A percentile compares a stretch with the other conserved stretches of the same genome.
phyloP scores from a whole-genome alignment of 2,329 filamentous ascomycete species.

The Cordyceps sp. region DNA sequence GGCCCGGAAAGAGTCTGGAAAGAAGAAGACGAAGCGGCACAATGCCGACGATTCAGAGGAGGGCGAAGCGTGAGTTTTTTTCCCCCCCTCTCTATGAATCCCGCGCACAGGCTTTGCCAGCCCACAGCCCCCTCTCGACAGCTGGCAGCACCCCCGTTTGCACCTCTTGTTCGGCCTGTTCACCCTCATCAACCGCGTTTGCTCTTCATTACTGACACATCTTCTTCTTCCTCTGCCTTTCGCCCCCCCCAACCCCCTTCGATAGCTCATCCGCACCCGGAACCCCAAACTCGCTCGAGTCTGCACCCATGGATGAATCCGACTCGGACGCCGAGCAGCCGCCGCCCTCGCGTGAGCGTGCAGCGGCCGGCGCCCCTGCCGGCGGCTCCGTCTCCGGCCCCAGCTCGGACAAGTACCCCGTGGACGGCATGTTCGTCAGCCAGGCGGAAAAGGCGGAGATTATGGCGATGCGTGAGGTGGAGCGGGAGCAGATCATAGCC shows the following conservation, averaged over 20 bases:
- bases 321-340: slow-evolving; percentile 40
- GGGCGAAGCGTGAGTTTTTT: slow-evolving; percentile 24
- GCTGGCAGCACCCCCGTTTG: background rate
- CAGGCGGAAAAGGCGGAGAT: slow-evolving; percentile 62
- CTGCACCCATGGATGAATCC: slow-evolving; percentile 80
- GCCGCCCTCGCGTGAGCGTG: slow-evolving; percentile 22
- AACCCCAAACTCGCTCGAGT: slow-evolving; percentile 62
- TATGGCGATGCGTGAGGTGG: slow-evolving; percentile 73
- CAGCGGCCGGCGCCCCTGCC: slow-evolving; percentile 22
- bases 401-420: slow-evolving; percentile 56
- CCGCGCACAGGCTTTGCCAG: background rate
- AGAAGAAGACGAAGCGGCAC: slow-evolving; percentile 31
- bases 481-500: slow-evolving; percentile 79
- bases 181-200: background rate
- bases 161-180: background rate
- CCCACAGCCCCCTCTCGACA: background rate
- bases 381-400: slow-evolving; percentile 27
- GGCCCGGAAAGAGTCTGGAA: slow-evolving; percentile 12
- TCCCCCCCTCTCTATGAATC: background rate
- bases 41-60: slow-evolving; percentile 37
- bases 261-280: slow-evolving; percentile 49
- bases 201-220: slow-evolving; percentile 2
- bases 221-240: background rate
- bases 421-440: slow-evolving; percentile 73
- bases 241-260: too few relatives aligned